Evolutionary conservation across 768 basidiomycete genomes (phyloP).

Genomic region (Kwoniella botswanensis): DNA sequence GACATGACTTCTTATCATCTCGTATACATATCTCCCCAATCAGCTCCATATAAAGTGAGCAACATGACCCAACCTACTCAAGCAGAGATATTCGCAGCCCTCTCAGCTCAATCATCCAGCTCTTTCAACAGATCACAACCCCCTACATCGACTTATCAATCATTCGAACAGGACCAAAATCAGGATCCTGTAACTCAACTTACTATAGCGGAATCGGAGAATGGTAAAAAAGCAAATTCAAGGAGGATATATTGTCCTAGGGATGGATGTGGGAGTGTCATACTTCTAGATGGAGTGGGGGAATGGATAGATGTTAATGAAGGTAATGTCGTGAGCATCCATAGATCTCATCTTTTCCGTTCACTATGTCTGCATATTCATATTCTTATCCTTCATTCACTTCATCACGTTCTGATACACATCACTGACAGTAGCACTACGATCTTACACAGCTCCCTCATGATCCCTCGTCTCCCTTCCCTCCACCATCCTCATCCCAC

Average conservation of each 20-base stretch:
- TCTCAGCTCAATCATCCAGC: slow-evolving; percentile 36
- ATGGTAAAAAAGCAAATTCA: slow-evolving; percentile 13
- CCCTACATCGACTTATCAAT: slow-evolving; percentile 20
- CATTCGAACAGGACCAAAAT: not conserved
- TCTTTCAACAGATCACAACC: slow-evolving; percentile 31
- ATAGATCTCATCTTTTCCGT: not conserved
- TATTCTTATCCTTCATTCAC: not conserved
- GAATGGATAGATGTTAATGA: slow-evolving; percentile 32
- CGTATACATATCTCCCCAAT: not conserved
- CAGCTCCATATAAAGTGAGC: not conserved
- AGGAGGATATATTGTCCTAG: slow-evolving; percentile 54
- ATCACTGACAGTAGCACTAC: not conserved
- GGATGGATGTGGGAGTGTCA: slow-evolving; percentile 53
- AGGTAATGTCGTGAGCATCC: slow-evolving; percentile 38
- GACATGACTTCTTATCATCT: too few relatives aligned
- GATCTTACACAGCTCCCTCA: slow-evolving; percentile 36
- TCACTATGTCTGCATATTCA: too few relatives aligned
- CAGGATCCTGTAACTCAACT: slow-evolving; percentile 13
- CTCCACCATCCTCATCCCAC: not conserved
- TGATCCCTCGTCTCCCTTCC: slow-evolving; percentile 46
- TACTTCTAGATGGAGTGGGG: slow-evolving; percentile 45
- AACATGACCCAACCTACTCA: slow-evolving; percentile 47
- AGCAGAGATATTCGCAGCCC: slow-evolving; percentile 51
- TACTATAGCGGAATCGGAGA: not conserved
- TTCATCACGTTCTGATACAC: not conserved